Percentiles rank a stretch among this genome's conserved stretches.
Evolutionary conservation across 257 asterid genomes (phyloP).

Genomic region (Knoxia roxburghii): DNA sequence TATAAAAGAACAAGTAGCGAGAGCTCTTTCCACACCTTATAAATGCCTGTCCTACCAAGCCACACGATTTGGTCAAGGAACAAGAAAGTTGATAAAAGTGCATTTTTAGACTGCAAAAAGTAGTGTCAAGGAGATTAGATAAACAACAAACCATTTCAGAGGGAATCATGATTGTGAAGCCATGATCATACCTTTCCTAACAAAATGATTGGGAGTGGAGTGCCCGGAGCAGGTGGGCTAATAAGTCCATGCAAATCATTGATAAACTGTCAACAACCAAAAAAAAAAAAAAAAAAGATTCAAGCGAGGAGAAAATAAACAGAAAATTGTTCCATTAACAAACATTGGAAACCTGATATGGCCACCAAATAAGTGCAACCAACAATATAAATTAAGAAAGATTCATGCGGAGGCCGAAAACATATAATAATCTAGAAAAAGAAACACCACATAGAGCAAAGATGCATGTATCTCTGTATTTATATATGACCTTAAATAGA

Average conservation of each 20-base stretch:
- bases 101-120: slow-evolving; percentile 76
- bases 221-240: slow-evolving; percentile 80
- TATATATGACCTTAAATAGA: slow-evolving; percentile 66
- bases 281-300: neutral
- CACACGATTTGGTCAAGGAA: slow-evolving; percentile 91
- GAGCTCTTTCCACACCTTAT: slow-evolving; percentile 48
- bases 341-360: neutral
- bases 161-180: slow-evolving; percentile 7
- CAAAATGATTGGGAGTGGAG: slow-evolving; percentile 78
- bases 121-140: slow-evolving; percentile 7
- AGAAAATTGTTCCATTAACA: neutral
- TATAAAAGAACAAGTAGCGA: slow-evolving; percentile 3
- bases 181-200: slow-evolving; percentile 68
- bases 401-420: neutral
- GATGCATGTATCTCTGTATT: neutral
- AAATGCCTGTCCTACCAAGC: slow-evolving; percentile 90
- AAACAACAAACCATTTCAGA: slow-evolving; percentile 5
- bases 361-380: neutral
- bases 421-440: neutral
- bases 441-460: neutral
- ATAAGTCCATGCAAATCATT: slow-evolving; percentile 87
- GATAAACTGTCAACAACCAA: slow-evolving; percentile 52
- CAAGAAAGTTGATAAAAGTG: slow-evolving; percentile 80
- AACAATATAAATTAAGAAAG: neutral
- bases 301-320: slow-evolving; percentile 12